Conservation (phyloP, 371 early-diverging fungal genomes). For the Apophysomyces variabilis region DNA sequence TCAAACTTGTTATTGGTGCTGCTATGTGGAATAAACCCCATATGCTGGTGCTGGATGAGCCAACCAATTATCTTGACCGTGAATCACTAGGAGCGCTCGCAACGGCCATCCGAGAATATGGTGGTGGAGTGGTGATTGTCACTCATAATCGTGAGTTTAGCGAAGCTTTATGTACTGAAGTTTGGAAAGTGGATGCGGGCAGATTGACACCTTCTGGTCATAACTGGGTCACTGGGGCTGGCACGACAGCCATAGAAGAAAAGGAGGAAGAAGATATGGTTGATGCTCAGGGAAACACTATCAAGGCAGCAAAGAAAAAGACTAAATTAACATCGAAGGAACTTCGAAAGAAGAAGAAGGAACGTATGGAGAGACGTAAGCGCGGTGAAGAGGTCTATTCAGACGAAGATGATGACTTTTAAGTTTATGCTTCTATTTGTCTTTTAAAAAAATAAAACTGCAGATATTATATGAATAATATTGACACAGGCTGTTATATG, state of each 20-base stretch:
- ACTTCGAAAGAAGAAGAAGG: slow-evolving; percentile 55
- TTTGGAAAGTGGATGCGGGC: slow-evolving; percentile 75
- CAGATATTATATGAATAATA: neutral
- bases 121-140: slow-evolving; percentile 77
- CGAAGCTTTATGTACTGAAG: slow-evolving; percentile 67
- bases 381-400: slow-evolving; percentile 48
- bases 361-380: slow-evolving; percentile 52
- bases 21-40: slow-evolving; percentile 86
- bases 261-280: slow-evolving; percentile 42
- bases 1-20: slow-evolving; percentile 83
- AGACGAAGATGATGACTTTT: slow-evolving; percentile 3
- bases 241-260: slow-evolving; percentile 36
- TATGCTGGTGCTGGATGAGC: slow-evolving; percentile 87
- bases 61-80: slow-evolving; percentile 82
- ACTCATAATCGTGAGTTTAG: slow-evolving; percentile 76
- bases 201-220: slow-evolving; percentile 51
- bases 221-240: slow-evolving; percentile 52
- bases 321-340: slow-evolving; percentile 48
- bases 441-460: neutral
- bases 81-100: slow-evolving; percentile 75
- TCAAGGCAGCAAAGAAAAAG: slow-evolving; percentile 48
- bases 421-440: neutral
- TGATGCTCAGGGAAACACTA: slow-evolving; percentile 48
- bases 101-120: slow-evolving; percentile 65
- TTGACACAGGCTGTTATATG: neutral